Evolutionary conservation across 1,284 basidiomycete genomes (phyloP).

Genomic region (Rhodotorula sp.): DNA sequence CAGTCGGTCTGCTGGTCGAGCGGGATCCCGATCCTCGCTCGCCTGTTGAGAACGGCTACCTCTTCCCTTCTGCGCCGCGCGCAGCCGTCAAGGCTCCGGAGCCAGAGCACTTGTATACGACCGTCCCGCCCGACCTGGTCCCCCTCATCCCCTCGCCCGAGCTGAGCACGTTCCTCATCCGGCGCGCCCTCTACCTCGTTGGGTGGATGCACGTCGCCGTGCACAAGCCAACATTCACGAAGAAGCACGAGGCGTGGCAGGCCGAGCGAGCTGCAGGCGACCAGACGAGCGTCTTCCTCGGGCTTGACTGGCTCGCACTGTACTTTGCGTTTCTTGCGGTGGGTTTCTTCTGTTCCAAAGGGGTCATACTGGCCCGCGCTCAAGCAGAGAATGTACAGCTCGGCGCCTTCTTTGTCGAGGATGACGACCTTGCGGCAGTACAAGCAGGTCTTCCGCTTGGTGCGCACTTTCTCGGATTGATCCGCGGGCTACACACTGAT

Average conservation of each 20-base stretch:
- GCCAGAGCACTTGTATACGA: background rate
- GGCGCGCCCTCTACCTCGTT: background rate
- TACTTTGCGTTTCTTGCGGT: background rate
- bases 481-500: background rate
- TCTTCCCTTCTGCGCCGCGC: background rate
- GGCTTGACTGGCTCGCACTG: background rate
- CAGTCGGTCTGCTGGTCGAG: background rate
- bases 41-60: background rate
- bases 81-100: too few species aligned
- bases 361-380: background rate
- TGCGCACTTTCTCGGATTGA: background rate
- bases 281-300: background rate
- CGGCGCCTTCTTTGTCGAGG: background rate
- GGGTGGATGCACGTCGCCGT: slow-evolving; percentile 1
- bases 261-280: background rate
- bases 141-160: background rate
- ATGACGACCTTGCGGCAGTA: background rate
- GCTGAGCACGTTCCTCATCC: background rate
- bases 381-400: background rate
- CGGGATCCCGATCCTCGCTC: background rate
- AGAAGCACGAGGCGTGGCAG: background rate
- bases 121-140: background rate
- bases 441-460: background rate
- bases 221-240: background rate
- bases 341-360: background rate